Base-by-base conservation (phyloP, 176 grass and related monocot genomes). In the Oryza longistaminata region DNA sequence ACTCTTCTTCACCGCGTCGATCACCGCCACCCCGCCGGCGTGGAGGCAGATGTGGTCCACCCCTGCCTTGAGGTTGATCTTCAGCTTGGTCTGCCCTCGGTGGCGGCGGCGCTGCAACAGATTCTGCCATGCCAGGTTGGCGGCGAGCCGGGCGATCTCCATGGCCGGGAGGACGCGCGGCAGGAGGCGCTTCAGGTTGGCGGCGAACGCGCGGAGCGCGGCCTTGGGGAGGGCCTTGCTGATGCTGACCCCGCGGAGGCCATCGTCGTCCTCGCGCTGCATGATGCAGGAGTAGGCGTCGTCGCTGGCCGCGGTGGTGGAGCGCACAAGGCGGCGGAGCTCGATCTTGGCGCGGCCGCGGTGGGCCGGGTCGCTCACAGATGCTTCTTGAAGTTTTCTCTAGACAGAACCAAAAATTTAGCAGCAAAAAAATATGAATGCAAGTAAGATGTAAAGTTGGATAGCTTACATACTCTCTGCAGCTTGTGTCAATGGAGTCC, bases 31-130 rank as follows among this genome's bases (percentile, higher is more conserved):
- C 10, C 91, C 88, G 19, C 91, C 50, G 11, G 88, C 21, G 71
- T 93, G 91, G 1, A 93, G 62, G 66, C 91, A 93, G 37, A 93
- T 82, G 85, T 93, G 88, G 14, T 93, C 85, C 7, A 90, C 85
- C 14, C 81, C 85, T 1, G 77, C 39, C 72, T 79, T 93, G 60
- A 93, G 90, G 78, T 93, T 82, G 39, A 93, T 79, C 19, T n/a
- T n/a, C 5, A 43, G 69, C 2, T 49, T 66, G 39, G 25, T 8
- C 0, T 11, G 22, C 60, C 72, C 29, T 61, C 5, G 27, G 27
- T 37, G 35, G 35, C 35, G 35, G 35, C 72, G 81, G 17, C 74
- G 31, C 4, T 19, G 73, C 22, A 79, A 0, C 2, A 82, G 64
- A 40, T 64, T 39, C 11, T 68, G 58, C 7, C 21, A 1, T 7